Percentiles rank a stretch among this genome's conserved stretches.
These are phyloP conservation scores for Entelexis paramagnoliae DNA, from an alignment of 1,139 yeast genomes.

Conservation along the genomic window DNA sequence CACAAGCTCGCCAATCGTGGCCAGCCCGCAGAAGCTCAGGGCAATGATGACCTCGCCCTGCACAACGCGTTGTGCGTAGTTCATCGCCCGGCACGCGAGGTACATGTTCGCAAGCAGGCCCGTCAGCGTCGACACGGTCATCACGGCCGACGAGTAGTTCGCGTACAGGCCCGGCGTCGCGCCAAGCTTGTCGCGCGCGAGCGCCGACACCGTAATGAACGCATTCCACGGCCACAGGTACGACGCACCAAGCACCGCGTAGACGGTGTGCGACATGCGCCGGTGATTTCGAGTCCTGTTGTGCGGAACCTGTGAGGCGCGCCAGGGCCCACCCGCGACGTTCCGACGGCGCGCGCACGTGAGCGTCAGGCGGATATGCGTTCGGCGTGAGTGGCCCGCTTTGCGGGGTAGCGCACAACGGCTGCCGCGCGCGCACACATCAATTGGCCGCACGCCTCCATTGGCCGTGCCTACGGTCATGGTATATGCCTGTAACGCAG, in stretches of 20 bases:
- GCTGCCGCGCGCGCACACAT: too few species aligned
- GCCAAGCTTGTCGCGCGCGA: conserved; percentile 57
- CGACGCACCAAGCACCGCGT: conserved; percentile 40
- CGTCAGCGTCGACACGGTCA: conserved; percentile 73
- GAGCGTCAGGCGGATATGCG: background rate
- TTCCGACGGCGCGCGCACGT: background rate
- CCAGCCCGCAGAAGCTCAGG: conserved; percentile 41
- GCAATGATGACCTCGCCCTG: conserved; percentile 51
- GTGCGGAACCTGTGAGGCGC: too few species aligned
- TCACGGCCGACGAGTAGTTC: conserved; percentile 71
- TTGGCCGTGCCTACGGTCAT: too few species aligned
- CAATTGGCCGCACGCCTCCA: too few species aligned
- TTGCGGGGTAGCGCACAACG: too few species aligned
- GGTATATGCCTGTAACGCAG: too few species aligned
- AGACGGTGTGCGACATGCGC: conserved; percentile 16
- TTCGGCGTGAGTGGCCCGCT: background rate
- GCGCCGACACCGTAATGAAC: conserved; percentile 74
- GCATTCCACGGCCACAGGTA: conserved; percentile 95
- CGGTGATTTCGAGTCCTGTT: too few species aligned
- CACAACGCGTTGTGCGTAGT: conserved; percentile 50
- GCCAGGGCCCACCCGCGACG: background rate
- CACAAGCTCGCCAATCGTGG: conserved; percentile 33
- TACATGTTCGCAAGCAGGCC: conserved; percentile 52
- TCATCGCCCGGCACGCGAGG: conserved; percentile 62
- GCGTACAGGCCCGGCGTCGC: conserved; percentile 45